A percentile compares a stretch with the other conserved stretches of the same genome.
Conservation (phyloP, 495 filamentous ascomycete species). For the Mytilinidion resinicola region DNA sequence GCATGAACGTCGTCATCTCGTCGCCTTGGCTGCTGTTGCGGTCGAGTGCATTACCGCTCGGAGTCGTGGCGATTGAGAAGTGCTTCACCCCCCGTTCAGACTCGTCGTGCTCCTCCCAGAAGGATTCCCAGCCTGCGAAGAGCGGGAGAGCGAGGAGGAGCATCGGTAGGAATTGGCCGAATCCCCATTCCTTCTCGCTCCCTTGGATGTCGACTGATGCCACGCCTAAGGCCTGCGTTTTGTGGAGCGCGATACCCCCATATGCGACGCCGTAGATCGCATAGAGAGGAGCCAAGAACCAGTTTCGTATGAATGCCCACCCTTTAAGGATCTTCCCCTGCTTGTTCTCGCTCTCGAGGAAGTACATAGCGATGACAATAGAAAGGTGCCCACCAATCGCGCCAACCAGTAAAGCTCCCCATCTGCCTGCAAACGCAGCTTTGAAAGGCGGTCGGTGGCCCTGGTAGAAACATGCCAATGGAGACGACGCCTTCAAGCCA, state of each 20-base stretch:
- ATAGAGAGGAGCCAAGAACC: conserved; percentile 21
- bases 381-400: conserved; percentile 19
- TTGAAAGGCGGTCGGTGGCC: conserved; percentile 9
- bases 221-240: conserved; percentile 18
- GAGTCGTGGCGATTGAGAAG: neutral
- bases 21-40: neutral
- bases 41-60: neutral
- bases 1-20: neutral
- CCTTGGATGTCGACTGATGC: conserved; percentile 14
- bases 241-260: conserved; percentile 1
- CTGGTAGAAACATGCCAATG: conserved; percentile 23
- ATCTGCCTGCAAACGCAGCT: conserved; percentile 19
- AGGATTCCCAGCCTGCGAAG: conserved; percentile 26
- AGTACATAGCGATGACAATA: conserved; percentile 23
- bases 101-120: conserved; percentile 10
- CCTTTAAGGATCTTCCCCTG: neutral
- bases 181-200: conserved; percentile 21
- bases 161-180: conserved; percentile 23
- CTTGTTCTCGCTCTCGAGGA: conserved; percentile 8
- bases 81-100: neutral
- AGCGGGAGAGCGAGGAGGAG: conserved; percentile 20
- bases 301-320: conserved; percentile 13
- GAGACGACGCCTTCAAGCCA: conserved; percentile 11
- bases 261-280: conserved; percentile 17
- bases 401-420: conserved; percentile 18